Base-by-base conservation (phyloP, 176 grass and related monocot species). In the Eragrostis curvula region DNA sequence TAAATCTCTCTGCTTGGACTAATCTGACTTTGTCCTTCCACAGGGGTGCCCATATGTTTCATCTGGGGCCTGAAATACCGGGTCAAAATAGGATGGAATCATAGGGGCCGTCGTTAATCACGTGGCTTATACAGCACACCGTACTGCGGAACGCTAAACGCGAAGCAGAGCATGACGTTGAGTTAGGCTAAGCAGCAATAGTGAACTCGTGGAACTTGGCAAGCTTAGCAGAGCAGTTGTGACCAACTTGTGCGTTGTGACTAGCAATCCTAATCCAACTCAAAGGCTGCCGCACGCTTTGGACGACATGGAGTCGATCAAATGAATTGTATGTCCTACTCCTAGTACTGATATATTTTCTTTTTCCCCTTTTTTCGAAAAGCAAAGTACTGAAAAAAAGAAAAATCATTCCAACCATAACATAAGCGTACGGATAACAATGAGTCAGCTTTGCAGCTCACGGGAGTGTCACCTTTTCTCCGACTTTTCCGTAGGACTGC, bases 161-260 rank as follows among this genome's bases (percentile, higher is more conserved):
- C 58, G 9, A 18, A 16, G 60, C 42, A 23, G 48, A 58, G 12
- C 50, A 57, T 29, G 42, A 42, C 30, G 25, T 18, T 30, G 70
- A 10, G 78, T 86, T 82, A 58, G 73, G 83, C 83, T 40, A 65
- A 86, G 70, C 48, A 73, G 83, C 83, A 78, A 59, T 18, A 73
- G 78, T 36, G 32, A 2, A 2, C 32, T 36, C 2, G 32, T 36
- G 41, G 71, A 59, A 73, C 48, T 47, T 77, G 68, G 63, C 75
- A 15, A 17, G 57, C n/a, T 8, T 2, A 51, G 59, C 73, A 86
- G 58, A 86, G 79, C 62, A 90, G 73, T 47, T 82, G 79, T 42
- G 79, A 50, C 12, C 73, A 68, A 83, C 66, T 61, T 78, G 67
- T 60, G 20, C 24, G 12, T 3, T 36, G 60, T 44, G 2, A 57